These are phyloP conservation scores for Sporodiniella umbellata DNA, from an alignment of 371 early-diverging fungal genomes.

Conservation along the genomic window DNA sequence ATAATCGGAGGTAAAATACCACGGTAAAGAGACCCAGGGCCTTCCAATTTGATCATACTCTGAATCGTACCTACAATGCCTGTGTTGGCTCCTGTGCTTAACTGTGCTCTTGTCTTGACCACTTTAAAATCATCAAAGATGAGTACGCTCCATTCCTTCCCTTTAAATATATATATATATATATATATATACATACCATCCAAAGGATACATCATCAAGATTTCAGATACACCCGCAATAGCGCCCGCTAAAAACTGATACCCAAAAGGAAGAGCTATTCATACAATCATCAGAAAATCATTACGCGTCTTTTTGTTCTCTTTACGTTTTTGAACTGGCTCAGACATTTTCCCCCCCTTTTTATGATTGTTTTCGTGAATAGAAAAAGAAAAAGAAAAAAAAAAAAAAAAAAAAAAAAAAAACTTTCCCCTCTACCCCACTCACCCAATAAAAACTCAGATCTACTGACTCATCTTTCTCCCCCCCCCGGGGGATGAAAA, in stretches of 20 bases:
- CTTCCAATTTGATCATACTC: constrained; percentile 91
- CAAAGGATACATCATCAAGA: constrained; percentile 95
- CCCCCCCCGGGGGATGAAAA: too few relatives aligned
- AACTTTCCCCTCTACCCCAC: neutral
- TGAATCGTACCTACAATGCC: constrained; percentile 36
- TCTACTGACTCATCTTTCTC: neutral
- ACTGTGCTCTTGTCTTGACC: constrained; percentile 96
- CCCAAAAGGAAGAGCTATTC: constrained; percentile 81
- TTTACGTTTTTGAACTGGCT: constrained; percentile 32
- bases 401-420: constrained; percentile 1
- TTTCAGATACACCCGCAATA: constrained; percentile 95
- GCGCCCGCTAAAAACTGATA: constrained; percentile 92
- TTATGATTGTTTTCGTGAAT: neutral
- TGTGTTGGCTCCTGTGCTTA: constrained; percentile 68
- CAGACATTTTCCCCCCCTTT: constrained; percentile 15
- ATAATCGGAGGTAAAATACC: constrained; percentile 96
- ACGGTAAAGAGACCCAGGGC: constrained; percentile 83
- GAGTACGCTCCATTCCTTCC: too few relatives aligned
- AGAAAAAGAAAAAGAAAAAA: constrained; percentile 4
- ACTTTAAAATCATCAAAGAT: constrained; percentile 46
- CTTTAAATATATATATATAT: neutral
- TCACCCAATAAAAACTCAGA: neutral
- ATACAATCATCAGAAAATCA: too few relatives aligned
- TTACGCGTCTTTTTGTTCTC: neutral
- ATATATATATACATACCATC: constrained; percentile 59